Base-by-base conservation (phyloP, 805 yeast species). In the Sugiyamaella mastotermitis region DNA sequence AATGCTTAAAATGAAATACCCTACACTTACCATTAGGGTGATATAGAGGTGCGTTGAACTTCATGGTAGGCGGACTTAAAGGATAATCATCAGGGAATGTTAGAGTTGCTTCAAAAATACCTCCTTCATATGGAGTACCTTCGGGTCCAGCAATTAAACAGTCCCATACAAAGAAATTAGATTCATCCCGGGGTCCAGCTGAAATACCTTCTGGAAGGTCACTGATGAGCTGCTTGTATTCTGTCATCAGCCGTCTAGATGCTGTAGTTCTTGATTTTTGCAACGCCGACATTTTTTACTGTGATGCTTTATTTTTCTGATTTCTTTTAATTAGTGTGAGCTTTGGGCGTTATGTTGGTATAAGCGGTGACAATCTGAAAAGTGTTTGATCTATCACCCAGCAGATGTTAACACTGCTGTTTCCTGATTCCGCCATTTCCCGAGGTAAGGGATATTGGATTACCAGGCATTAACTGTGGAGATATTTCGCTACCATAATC, bases 131-230 rank as follows among this genome's bases (percentile, higher is more conserved):
- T 6, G 88, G 83, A 0, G 94, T 83, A 33, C 75, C 94, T 9
- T 76, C 69, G 1, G 95, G 95, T 1, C 95, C 95, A 49, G 80
- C 86, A 31, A 85, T 62, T 41, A 84, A 63, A 52, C 95, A 85
- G 47, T 84, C 94, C 95, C 95, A 85, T 19, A 68, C 66, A 43
- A 83, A 81, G 37, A 85, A 63, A 58, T 85, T 72, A 47, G 77
- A 78, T 51, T 84, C 94, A 16, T 74, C 63, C 3, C 78, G 67
- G 0, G 98, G 98, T 1, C 95, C 95, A 0, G 98, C 98, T 4
- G 87, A 76, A 24, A 90, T 84, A 1, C 98, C 98, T 21, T 94
- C 97, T 0, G 97, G 95, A 0, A 95, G 81, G 46, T 88, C 95
- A 48, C 74, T 75, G 13, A 80, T 66, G 18, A 92, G 73, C 60